phyloP scores from a whole-genome alignment of 306 rosid genomes.

The Ceratonia siliqua region DNA sequence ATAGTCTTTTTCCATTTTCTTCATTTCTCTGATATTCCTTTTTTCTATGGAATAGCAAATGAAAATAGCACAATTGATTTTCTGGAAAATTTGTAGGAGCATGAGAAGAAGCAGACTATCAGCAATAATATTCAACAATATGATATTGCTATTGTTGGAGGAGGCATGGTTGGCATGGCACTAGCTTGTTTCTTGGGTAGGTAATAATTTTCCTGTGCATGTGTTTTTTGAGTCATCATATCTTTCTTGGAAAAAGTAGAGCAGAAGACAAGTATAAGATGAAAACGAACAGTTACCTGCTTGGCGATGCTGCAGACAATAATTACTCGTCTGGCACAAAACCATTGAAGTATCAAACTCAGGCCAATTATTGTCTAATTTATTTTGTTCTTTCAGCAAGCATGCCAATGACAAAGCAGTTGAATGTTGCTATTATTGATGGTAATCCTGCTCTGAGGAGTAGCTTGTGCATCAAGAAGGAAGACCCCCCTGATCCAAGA shows the following conservation, averaged over 20 bases:
- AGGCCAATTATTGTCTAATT: conserved; percentile 18
- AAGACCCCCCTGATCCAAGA: conserved; percentile 87
- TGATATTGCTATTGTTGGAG: conserved; percentile 95
- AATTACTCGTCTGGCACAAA: conserved; percentile 12
- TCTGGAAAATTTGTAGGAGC: conserved; percentile 51
- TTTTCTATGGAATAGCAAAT: neutral
- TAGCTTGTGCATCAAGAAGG: conserved; percentile 59
- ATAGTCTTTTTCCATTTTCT: conserved; percentile 20
- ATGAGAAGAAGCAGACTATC: conserved; percentile 42
- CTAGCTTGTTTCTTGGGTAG: conserved; percentile 93
- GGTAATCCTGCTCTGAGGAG: conserved; percentile 78
- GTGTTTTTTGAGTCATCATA: neutral
- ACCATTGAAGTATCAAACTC: conserved; percentile 2
- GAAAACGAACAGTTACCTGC: conserved; percentile 12
- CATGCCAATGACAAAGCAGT: conserved; percentile 85
- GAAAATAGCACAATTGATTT: conserved; percentile 21
- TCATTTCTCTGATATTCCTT: neutral
- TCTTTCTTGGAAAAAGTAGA: conserved; percentile 5
- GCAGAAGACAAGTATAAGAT: neutral
- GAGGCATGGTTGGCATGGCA: conserved; percentile 96
- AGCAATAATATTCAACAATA: conserved; percentile 46
- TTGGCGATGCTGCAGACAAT: conserved; percentile 14
- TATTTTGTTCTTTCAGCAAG: conserved; percentile 60
- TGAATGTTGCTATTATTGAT: conserved; percentile 91
- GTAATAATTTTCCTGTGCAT: conserved; percentile 31